Percentiles rank a stretch among this genome's conserved stretches.
Evolutionary conservation across 495 filamentous ascomycete species (phyloP).

Genomic region (Lasiosphaeria ovina): DNA sequence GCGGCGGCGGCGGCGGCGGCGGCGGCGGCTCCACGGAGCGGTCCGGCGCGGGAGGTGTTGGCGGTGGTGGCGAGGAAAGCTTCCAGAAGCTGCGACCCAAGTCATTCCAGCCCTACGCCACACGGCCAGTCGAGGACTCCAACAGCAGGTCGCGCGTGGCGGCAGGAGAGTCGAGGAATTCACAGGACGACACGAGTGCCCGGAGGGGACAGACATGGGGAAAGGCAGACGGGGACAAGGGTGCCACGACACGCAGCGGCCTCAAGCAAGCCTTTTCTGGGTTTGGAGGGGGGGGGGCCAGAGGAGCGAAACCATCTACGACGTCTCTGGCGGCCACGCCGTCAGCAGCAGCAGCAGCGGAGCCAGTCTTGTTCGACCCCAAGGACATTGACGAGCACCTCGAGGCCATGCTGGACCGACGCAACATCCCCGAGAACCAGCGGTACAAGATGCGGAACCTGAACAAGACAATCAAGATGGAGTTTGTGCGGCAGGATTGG

Average conservation of each 20-base stretch:
- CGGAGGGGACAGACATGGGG: constrained; percentile 29
- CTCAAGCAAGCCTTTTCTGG: constrained; percentile 16
- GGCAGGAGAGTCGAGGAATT: constrained; percentile 9
- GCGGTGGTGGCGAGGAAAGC: not conserved
- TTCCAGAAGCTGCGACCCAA: constrained; percentile 27
- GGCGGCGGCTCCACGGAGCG: constrained; percentile 10
- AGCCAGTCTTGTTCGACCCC: constrained; percentile 32
- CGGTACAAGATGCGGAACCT: constrained; percentile 89
- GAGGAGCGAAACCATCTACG: constrained; percentile 25
- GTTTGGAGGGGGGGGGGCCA: constrained; percentile 14
- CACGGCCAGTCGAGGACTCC: constrained; percentile 12
- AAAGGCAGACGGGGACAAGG: constrained; percentile 7
- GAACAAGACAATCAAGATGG: constrained; percentile 84
- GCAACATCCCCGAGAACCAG: constrained; percentile 91
- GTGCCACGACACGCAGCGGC: constrained; percentile 7
- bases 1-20: constrained; percentile 8
- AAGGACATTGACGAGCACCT: constrained; percentile 55
- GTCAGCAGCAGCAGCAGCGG: not conserved
- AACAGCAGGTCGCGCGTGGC: constrained; percentile 4
- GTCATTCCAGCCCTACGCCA: constrained; percentile 27
- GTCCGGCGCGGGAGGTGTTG: not conserved
- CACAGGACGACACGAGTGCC: constrained; percentile 2
- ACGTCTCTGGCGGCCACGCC: constrained; percentile 28
- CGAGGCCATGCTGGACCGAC: constrained; percentile 71
- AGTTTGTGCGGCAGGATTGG: constrained; percentile 88